A percentile compares a stretch with the other conserved stretches of the same genome.
Evolutionary conservation across 1,139 yeast genomes (phyloP).

Genomic region (Nakaseomyces uthaithaninus): DNA sequence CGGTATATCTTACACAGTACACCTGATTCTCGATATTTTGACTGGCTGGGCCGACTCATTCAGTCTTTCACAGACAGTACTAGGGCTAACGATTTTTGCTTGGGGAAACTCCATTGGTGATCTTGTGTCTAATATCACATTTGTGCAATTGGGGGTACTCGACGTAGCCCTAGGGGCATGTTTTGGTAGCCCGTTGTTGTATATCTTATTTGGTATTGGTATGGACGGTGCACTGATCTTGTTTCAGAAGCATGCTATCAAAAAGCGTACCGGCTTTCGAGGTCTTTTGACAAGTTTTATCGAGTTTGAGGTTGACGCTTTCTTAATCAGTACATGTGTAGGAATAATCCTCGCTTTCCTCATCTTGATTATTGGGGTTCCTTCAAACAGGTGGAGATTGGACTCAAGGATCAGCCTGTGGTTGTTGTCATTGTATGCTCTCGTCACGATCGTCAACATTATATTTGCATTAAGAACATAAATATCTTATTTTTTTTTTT

Average conservation of each 20-base stretch:
- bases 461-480: slow-evolving; percentile 11
- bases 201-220: slow-evolving; percentile 56
- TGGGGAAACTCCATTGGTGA: slow-evolving; percentile 90
- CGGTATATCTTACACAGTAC: slow-evolving; percentile 72
- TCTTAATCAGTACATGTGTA: slow-evolving; percentile 44
- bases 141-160: slow-evolving; percentile 81
- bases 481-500: too few species aligned
- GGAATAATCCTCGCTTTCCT: slow-evolving; percentile 49
- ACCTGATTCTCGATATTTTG: slow-evolving; percentile 62
- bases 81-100: slow-evolving; percentile 82
- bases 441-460: slow-evolving; percentile 13
- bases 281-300: slow-evolving; percentile 16
- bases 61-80: slow-evolving; percentile 64
- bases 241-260: slow-evolving; percentile 10
- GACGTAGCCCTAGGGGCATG: slow-evolving; percentile 93
- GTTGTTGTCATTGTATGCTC: slow-evolving; percentile 19
- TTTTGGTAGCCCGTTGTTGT: slow-evolving; percentile 82
- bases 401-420: slow-evolving; percentile 46
- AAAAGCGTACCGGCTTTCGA: slow-evolving; percentile 8
- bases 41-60: slow-evolving; percentile 54
- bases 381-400: slow-evolving; percentile 58
- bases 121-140: slow-evolving; percentile 72
- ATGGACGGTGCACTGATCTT: slow-evolving; percentile 54
- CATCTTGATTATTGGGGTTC: slow-evolving; percentile 47
- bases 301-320: slow-evolving; percentile 38